Evolutionary conservation across 2,329 filamentous ascomycete species (phyloP).

Genomic region (Microsporum audouinii): DNA sequence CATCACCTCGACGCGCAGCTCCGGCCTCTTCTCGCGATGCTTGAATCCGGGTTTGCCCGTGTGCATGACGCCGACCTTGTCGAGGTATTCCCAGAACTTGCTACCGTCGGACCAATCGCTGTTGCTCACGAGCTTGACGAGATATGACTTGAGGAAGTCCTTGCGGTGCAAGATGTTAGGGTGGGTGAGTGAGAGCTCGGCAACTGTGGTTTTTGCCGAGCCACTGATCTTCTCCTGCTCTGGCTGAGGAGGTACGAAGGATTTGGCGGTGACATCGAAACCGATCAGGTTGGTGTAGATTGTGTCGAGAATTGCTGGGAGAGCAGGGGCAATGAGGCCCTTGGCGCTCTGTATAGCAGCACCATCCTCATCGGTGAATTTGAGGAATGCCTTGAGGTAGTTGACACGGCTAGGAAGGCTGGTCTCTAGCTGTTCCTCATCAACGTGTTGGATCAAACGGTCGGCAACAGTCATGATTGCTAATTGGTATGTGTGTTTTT

Average conservation of each 20-base stretch:
- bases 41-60: conserved; percentile 21
- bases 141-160: conserved; percentile 22
- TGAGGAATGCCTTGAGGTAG: conserved; percentile 20
- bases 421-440: conserved; percentile 10
- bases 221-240: conserved; percentile 10
- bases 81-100: conserved; percentile 22
- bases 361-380: conserved; percentile 20
- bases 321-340: conserved; percentile 18
- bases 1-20: conserved; percentile 21
- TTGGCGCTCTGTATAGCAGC: conserved; percentile 17
- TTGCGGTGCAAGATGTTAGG: conserved; percentile 22
- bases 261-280: conserved; percentile 23
- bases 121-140: conserved; percentile 20
- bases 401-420: conserved; percentile 14
- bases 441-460: conserved; percentile 10
- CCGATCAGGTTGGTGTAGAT: conserved; percentile 22
- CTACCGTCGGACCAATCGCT: conserved; percentile 21
- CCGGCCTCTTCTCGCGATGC: conserved; percentile 17
- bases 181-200: conserved; percentile 18
- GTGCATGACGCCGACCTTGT: conserved; percentile 22
- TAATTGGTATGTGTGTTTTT: background rate
- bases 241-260: conserved; percentile 20
- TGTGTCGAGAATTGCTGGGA: conserved; percentile 20
- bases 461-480: conserved; percentile 7
- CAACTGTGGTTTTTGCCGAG: conserved; percentile 6